Base-by-base conservation (phyloP, 2,329 filamentous ascomycete species). In the Alternaria triticimaculans region DNA sequence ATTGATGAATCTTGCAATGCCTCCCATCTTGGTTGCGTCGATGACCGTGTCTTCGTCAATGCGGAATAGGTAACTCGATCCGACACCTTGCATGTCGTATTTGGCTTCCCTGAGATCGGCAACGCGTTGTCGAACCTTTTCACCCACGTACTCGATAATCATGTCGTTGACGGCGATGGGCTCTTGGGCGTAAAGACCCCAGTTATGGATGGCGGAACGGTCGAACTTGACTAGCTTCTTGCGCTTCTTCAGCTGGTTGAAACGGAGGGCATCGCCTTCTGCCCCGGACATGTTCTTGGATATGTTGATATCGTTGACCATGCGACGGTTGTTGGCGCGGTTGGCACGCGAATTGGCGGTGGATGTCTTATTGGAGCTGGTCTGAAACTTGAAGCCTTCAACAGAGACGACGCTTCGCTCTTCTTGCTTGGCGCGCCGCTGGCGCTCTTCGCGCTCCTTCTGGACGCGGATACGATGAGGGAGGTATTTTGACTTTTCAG, bases 201-300 rank as follows among this genome's bases (percentile, higher is more conserved):
- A 99, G 75, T 97, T 98, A 82, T 99, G 96, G 73, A 99, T 99
- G 49, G 96, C 96, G 56, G 96, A 99, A 48, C 96, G 89, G 61
- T 95, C 96, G 81, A 99, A 99, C 78, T 96, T 96, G 79, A 99
- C 96, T 2, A 95, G 94, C 85, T 99, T 99, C 89, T 98, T 99
- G 65, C 96, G 92, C 83, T 98, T 99, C 87, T 98, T 97, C 62
- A 99, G 89, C 83, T 98, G 96, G 81, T 99, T 99, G 87, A 99
- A 99, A 62, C 95, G 92, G 74, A 99, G 88, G 28, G 96, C 93
- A 74, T 97, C 95, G 58, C 94, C 93, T 70, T 97, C 94, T 15
- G 86, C 86, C 37, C 85, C 83, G 66, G 90, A 91, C 60, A 89
- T 81, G 15, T 84, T 85, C 84, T 97, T 97, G 80, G 97, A 94